Evolutionary conservation across 2,329 filamentous ascomycete species (phyloP).

Genomic region (Nothophoma quercina): DNA sequence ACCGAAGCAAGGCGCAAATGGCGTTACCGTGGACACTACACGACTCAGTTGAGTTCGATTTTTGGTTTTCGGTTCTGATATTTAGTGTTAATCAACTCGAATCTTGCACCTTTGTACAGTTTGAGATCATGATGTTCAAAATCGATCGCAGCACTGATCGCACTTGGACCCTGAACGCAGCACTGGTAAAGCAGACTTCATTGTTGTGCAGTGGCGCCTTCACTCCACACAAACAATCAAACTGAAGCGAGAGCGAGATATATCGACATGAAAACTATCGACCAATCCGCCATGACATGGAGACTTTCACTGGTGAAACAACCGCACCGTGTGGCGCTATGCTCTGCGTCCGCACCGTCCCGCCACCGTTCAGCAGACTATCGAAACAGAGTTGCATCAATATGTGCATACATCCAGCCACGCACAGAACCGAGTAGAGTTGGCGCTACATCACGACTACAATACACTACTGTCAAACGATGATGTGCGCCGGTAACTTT

Average conservation of each 20-base stretch:
- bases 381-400: constrained; percentile 3
- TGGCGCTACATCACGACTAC: constrained; percentile 6
- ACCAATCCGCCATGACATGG: constrained; percentile 7
- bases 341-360: background rate
- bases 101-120: background rate
- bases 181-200: background rate
- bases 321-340: constrained; percentile 4
- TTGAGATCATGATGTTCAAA: background rate
- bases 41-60: constrained; percentile 10
- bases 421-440: constrained; percentile 1
- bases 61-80: constrained; percentile 7
- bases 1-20: constrained; percentile 10
- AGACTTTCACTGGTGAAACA: constrained; percentile 17
- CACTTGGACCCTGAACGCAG: background rate
- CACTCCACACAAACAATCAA: background rate
- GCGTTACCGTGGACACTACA: constrained; percentile 13
- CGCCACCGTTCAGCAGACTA: constrained; percentile 4
- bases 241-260: background rate
- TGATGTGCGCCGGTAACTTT: constrained; percentile 10
- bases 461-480: constrained; percentile 12
- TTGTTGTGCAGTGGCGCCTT: background rate
- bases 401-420: background rate
- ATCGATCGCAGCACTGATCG: background rate
- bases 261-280: background rate
- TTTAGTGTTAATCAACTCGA: constrained; percentile 16